Evolutionary conservation across 345 rosid genomes (phyloP).

Genomic region (Carallia brachiata): DNA sequence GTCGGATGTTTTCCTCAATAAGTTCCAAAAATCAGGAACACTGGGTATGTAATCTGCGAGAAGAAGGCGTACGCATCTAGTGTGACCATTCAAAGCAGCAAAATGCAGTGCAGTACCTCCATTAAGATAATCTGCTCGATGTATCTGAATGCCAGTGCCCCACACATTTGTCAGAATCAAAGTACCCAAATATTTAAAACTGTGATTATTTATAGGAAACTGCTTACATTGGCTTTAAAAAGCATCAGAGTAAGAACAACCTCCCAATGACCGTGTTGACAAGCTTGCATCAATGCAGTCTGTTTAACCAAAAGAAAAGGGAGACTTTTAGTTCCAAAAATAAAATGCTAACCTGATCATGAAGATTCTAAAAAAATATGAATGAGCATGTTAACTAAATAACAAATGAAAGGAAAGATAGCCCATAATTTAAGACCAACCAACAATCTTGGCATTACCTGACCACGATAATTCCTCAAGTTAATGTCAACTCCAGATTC

Average conservation of each 20-base stretch:
- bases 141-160: conserved; percentile 51
- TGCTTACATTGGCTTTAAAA: conserved; percentile 85
- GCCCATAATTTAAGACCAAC: neutral
- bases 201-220: conserved; percentile 1
- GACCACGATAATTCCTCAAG: conserved; percentile 96
- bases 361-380: neutral
- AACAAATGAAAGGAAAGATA: neutral
- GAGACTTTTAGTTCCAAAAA: neutral
- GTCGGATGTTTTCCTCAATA: conserved; percentile 37
- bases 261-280: conserved; percentile 99
- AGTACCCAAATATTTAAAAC: conserved; percentile 7
- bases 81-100: conserved; percentile 90
- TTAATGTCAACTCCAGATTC: conserved; percentile 98
- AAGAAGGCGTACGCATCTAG: conserved; percentile 80
- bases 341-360: neutral
- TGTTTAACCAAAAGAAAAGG: conserved; percentile 27
- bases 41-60: conserved; percentile 88
- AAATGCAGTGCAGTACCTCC: conserved; percentile 96
- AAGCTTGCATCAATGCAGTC: conserved; percentile 99
- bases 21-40: conserved; percentile 49
- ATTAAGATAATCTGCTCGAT: conserved; percentile 84
- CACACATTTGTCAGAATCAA: conserved; percentile 19
- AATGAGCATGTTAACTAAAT: neutral
- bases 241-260: conserved; percentile 86
- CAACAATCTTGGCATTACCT: conserved; percentile 43